Conservation (phyloP, 202 grass and related monocot genomes). For the Hordeum pubiflorum region DNA sequence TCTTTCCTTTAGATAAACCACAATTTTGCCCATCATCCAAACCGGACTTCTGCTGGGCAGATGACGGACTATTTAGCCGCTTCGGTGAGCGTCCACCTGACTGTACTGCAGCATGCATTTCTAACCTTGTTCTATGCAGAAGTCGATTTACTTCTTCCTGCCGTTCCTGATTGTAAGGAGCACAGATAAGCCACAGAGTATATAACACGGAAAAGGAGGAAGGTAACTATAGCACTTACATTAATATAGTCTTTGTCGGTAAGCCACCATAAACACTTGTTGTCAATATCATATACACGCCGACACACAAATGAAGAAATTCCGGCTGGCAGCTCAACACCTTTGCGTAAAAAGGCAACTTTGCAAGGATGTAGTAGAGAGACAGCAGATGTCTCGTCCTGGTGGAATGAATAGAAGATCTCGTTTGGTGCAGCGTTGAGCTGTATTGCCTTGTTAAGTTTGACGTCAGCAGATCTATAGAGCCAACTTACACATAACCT, state of each 20-base stretch:
- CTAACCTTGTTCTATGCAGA: constrained; percentile 62
- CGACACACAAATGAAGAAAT: constrained; percentile 78
- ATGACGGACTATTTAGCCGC: constrained; percentile 49
- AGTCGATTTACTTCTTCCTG: constrained; percentile 90
- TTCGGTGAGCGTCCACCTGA: constrained; percentile 81
- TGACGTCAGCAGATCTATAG: constrained; percentile 73
- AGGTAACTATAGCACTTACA: constrained; percentile 42
- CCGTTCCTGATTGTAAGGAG: constrained; percentile 49
- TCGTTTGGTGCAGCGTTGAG: constrained; percentile 70
- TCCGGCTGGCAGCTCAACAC: constrained; percentile 58
- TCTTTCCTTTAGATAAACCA: constrained; percentile 69
- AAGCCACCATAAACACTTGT: constrained; percentile 97
- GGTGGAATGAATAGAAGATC: constrained; percentile 96
- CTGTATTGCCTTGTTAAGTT: constrained; percentile 62
- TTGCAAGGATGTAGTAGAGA: constrained; percentile 89
- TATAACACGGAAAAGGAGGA: not conserved
- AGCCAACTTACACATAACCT: constrained; percentile 80
- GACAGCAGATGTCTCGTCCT: constrained; percentile 70
- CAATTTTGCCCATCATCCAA: constrained; percentile 61
- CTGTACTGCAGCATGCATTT: constrained; percentile 94
- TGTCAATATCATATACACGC: constrained; percentile 86
- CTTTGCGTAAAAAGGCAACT: constrained; percentile 92
- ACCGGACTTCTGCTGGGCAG: constrained; percentile 60
- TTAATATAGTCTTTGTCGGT: constrained; percentile 84
- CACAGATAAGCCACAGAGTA: constrained; percentile 2